Evolutionary conservation across 2,329 filamentous ascomycete species (phyloP), one percentile per base, ranked within the genome.

Genomic region (Onygenales sp.): DNA sequence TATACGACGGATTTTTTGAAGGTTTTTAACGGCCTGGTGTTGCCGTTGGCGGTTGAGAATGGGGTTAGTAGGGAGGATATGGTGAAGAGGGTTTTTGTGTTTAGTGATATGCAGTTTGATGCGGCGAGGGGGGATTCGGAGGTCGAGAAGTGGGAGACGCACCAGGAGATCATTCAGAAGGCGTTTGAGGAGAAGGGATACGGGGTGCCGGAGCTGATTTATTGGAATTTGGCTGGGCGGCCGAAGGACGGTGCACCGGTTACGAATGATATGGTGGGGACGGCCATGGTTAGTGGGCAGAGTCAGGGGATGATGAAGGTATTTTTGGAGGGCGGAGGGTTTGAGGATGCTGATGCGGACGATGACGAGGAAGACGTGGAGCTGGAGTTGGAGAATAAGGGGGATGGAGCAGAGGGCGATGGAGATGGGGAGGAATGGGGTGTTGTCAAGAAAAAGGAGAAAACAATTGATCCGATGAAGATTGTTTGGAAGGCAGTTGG

Each of bases 21-120:
- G 21, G 79, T 82, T 3, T 83, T 84, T 53, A 71, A 75, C 50
- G 50, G 71, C 0, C 65, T 82, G 1, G 74, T 83, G 46, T 72
- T 83, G 0, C 78, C 78, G 2, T 73, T 80, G 69, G 80, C 80
- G 0, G 51, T 76, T 6, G 44, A 69, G 46, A 70, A 80, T 57
- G 71, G 77, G 9, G 59, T 83, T 36, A 72, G 68, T 57, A 74
- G 70, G 40, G 77, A 81, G 52, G 74, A 83, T 40, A 83, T 84
- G 79, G 74, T 83, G 13, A 82, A 81, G 66, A 75, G 77, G 3
- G 62, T 84, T 13, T 82, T 84, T 59, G 75, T 83, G 36, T 83
- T 83, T 59, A 77, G 70, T 44, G 80, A 82, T 61, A 83, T 83
- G 80, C 78, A 83, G 44, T 83, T 84, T 60, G 64, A 83, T 56